phyloP scores from a whole-genome alignment of 192 early-diverging fungal species.

The Linderina pennispora region DNA sequence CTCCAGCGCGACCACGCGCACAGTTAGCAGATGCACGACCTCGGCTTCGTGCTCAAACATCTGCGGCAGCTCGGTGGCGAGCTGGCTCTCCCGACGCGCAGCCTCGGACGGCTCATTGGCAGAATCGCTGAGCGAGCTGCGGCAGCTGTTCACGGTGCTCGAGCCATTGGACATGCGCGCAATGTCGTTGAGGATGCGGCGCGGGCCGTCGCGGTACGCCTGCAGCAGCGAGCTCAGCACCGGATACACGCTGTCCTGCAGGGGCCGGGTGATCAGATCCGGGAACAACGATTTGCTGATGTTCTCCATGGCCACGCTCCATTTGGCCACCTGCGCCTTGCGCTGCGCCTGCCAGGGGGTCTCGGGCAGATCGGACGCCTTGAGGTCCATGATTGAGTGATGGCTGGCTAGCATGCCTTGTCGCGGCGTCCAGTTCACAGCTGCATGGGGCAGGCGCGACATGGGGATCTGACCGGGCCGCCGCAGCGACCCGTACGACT shows the following conservation, averaged over 20 bases:
- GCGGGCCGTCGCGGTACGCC: conserved; percentile 40
- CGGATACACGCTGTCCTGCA: conserved; percentile 28
- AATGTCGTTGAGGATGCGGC: conserved; percentile 29
- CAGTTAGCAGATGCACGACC: conserved; percentile 19
- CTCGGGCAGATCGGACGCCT: background rate
- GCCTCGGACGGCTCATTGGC: conserved; percentile 7
- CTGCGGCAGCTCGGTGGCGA: conserved; percentile 33
- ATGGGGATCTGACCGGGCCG: conserved; percentile 1
- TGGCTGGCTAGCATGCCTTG: background rate
- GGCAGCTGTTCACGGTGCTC: background rate
- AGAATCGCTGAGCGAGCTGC: no score
- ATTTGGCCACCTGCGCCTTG: conserved; percentile 2
- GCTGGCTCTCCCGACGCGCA: conserved; percentile 9
- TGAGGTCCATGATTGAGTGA: background rate
- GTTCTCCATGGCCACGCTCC: conserved; percentile 17
- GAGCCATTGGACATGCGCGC: conserved; percentile 10
- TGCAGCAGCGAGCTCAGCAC: conserved; percentile 33
- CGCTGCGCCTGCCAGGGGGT: conserved; percentile 10
- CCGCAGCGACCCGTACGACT: conserved; percentile 9
- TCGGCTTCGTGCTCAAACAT: conserved; percentile 37
- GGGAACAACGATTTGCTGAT: conserved; percentile 21
- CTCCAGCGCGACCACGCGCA: conserved; percentile 21
- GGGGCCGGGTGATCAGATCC: conserved; percentile 9
- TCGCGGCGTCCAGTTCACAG: background rate
- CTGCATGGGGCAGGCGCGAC: background rate